Base-by-base conservation (phyloP, 768 basidiomycete species). In the Cystofilobasidium macerans region DNA sequence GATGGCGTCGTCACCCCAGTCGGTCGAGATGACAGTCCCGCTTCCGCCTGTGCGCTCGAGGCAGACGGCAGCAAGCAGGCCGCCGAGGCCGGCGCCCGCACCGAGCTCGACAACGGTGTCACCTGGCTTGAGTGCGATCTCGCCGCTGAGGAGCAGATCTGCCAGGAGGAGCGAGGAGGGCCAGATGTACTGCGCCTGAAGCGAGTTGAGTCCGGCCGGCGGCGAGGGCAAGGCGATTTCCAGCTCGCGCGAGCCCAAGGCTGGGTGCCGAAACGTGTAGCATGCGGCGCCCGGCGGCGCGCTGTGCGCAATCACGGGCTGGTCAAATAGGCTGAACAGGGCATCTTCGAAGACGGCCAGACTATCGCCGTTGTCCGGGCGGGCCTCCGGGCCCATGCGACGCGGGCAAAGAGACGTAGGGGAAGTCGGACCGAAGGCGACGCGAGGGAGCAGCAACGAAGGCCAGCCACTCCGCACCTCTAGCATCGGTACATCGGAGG, bases 1-100 rank as follows among this genome's bases (percentile, higher is more conserved):
- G 65, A 88, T 86, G 5, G 73, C 75, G 2, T 80, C 76, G 70
- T 87, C 85, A 0, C 86, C 85, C 72, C 86, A 85, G 73, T 89
- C 86, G 3, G 84, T 86, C 26, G 80, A 78, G 18, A 86, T 82
- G 42, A 86, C 77, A 5, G 24, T 24, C 0, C 56, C 36, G 16
- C 54, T n/a, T n/a, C n/a, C 57, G 42, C 38, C 53, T 9, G 24
- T 14, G 2, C 26, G 24, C 33, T 28, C 12, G 35, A 61, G 3
- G 20, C 14, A 28, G n/a, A 54, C 9, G 1, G 28, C 26, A 0
- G 60, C 58, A 14, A 38, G 26, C 2, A 66, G 32, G 1, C 48
- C 59, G 0, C 24, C 47, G 13, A 43, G 20, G 4, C 57, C 48
- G 11, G 38, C 28, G 22, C 65, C 65, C 4, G 59, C 51, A 6